phyloP scores from a whole-genome alignment of 2,329 filamentous ascomycete species.

The Bipolaris zeicola region DNA sequence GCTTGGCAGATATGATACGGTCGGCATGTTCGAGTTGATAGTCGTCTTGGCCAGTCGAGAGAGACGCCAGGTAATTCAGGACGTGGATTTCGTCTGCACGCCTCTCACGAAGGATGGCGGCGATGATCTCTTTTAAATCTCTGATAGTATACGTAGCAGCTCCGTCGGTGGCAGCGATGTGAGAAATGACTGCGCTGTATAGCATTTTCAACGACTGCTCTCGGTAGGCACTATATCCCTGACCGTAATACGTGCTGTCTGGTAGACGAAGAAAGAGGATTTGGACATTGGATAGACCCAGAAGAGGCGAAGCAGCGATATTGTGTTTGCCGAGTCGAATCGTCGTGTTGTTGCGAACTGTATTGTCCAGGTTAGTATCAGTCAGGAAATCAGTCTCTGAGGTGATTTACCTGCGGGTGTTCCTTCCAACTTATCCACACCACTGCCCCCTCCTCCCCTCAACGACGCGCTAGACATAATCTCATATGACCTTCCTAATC shows the following conservation, averaged over 20 bases:
- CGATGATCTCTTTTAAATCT: conserved; percentile 24
- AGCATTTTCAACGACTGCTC: conserved; percentile 29
- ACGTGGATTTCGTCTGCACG: conserved; percentile 26
- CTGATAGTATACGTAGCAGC: conserved; percentile 28
- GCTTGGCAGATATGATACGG: conserved; percentile 31
- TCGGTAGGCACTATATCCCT: conserved; percentile 21
- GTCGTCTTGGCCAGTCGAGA: conserved; percentile 17
- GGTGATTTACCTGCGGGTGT: conserved; percentile 1
- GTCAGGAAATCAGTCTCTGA: background rate
- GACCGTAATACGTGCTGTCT: conserved; percentile 26
- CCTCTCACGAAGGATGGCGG: conserved; percentile 20
- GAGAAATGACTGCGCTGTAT: conserved; percentile 24
- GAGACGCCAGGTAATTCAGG: conserved; percentile 26
- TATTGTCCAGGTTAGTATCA: background rate
- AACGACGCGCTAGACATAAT: conserved; percentile 24
- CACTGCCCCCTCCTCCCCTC: background rate
- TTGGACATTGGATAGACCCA: conserved; percentile 23
- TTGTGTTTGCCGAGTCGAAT: conserved; percentile 14
- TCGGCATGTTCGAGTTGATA: conserved; percentile 33
- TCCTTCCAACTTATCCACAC: background rate
- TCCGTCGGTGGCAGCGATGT: conserved; percentile 25
- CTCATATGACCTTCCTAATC: conserved; percentile 30
- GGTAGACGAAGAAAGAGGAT: conserved; percentile 38
- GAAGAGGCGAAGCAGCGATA: conserved; percentile 19
- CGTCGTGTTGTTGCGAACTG: conserved; percentile 11